These are phyloP conservation scores for Globisporangium irregulare DNA, from an alignment of 352 stramenopile genomes.

Conservation along the genomic window DNA sequence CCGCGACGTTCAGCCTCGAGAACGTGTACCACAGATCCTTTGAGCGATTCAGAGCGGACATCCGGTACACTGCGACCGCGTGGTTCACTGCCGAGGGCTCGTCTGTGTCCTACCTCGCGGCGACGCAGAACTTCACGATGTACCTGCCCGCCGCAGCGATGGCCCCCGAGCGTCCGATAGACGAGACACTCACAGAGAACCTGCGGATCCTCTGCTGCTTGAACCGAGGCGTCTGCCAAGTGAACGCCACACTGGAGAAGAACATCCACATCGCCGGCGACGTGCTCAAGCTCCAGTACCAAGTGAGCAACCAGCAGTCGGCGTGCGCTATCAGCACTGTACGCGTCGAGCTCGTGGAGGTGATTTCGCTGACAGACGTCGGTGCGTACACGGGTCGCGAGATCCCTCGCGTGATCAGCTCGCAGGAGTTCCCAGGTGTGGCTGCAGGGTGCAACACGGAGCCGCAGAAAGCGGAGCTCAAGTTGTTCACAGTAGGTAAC, in stretches of 20 bases:
- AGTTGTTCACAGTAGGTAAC: neutral
- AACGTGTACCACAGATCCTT: conserved; percentile 16
- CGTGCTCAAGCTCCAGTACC: conserved; percentile 13
- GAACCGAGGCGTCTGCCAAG: conserved; percentile 3
- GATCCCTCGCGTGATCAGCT: conserved; percentile 5
- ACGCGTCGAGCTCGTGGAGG: conserved; percentile 15
- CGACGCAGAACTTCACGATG: conserved; percentile 12
- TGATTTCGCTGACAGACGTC: conserved; percentile 12
- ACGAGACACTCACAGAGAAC: conserved; percentile 10
- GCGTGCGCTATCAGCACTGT: conserved; percentile 5
- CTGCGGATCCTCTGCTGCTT: conserved; percentile 18
- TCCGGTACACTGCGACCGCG: conserved; percentile 16
- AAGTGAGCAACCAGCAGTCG: conserved; percentile 11
- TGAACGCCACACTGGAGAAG: conserved; percentile 4
- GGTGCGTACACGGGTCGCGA: conserved; percentile 8
- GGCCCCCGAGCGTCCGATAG: neutral
- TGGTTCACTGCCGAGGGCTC: conserved; percentile 17
- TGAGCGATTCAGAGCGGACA: conserved; percentile 13
- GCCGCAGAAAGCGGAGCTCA: conserved; percentile 5
- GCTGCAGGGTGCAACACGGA: conserved; percentile 5
- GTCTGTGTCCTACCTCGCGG: conserved; percentile 14
- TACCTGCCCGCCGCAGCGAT: conserved; percentile 7
- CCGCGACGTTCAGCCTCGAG: conserved; percentile 16
- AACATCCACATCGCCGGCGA: conserved; percentile 11
- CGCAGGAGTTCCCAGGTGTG: conserved; percentile 12